A percentile compares a stretch with the other conserved stretches of the same genome.
Evolutionary conservation across 257 asterid species (phyloP).

Genomic region (Vinca minor): DNA sequence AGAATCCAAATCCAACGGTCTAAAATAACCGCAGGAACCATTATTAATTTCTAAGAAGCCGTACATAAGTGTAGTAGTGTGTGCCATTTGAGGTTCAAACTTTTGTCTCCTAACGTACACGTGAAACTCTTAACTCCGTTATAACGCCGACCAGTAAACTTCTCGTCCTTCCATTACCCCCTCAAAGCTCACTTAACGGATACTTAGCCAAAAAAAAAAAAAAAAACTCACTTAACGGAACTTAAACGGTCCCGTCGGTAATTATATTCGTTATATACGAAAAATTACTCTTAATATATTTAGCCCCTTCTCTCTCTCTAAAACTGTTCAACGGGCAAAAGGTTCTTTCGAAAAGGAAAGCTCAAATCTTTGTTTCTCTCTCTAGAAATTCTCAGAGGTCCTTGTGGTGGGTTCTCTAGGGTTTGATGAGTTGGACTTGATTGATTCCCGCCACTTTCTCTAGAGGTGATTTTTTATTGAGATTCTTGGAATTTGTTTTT

Average conservation of each 20-base stretch:
- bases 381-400: slow-evolving; percentile 25
- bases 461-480: slow-evolving; percentile 13
- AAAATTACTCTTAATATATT: slow-evolving; percentile 21
- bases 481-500: too few relatives aligned
- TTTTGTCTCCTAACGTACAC: slow-evolving; percentile 54
- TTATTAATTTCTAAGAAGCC: slow-evolving; percentile 3
- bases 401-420: slow-evolving; percentile 19
- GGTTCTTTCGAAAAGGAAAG: slow-evolving; percentile 40
- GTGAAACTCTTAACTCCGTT: slow-evolving; percentile 38
- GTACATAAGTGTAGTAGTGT: slow-evolving; percentile 18
- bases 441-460: slow-evolving; percentile 22
- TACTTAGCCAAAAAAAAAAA: too few relatives aligned
- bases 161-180: background rate
- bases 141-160: slow-evolving; percentile 22
- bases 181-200: too few relatives aligned
- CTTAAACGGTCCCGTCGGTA: slow-evolving; percentile 57
- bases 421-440: slow-evolving; percentile 30
- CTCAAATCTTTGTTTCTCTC: slow-evolving; percentile 34
- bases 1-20: slow-evolving; percentile 21
- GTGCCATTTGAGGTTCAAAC: slow-evolving; percentile 98
- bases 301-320: too few relatives aligned
- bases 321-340: slow-evolving; percentile 77
- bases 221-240: slow-evolving; percentile 37
- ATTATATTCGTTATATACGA: slow-evolving; percentile 93
- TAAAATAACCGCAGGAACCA: slow-evolving; percentile 39